Evolutionary conservation across 73 alveolate genomes (phyloP).

Genomic region (Paramecium bursaria): DNA sequence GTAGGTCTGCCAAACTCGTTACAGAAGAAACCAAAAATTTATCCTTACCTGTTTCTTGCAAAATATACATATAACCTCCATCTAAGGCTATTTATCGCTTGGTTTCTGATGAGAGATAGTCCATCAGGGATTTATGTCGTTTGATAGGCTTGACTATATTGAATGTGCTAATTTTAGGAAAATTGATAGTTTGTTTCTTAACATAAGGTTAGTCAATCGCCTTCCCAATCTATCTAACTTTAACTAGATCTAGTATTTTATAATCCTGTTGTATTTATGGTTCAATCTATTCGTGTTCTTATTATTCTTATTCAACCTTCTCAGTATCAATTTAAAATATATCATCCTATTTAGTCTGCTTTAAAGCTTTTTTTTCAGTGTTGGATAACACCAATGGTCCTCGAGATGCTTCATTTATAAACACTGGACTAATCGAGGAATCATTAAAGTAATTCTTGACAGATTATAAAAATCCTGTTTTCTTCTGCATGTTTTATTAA

Average conservation of each 20-base stretch:
- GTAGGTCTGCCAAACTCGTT: not conserved
- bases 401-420: too few species aligned
- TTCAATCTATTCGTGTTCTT: too few species aligned
- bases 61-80: constrained; percentile 53
- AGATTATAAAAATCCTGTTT: too few species aligned
- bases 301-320: too few species aligned
- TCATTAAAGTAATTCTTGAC: too few species aligned
- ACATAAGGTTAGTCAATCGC: constrained; percentile 6
- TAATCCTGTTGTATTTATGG: constrained; percentile 35
- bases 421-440: too few species aligned
- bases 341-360: too few species aligned
- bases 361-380: too few species aligned
- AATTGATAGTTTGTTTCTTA: constrained; percentile 40
- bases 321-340: too few species aligned
- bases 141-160: constrained; percentile 8
- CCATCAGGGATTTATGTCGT: constrained; percentile 46
- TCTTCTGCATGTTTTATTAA: too few species aligned
- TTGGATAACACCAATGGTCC: too few species aligned
- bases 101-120: constrained; percentile 30
- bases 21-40: constrained; percentile 12
- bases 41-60: constrained; percentile 23
- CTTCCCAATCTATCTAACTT: constrained; percentile 31
- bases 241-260: not conserved
- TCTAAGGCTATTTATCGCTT: constrained; percentile 40
- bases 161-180: constrained; percentile 53